Percentiles rank a stretch among this genome's conserved stretches.
phyloP scores from a whole-genome alignment of 225 moss, liverwort and hornwort species.

The Straminergon stramineum region DNA sequence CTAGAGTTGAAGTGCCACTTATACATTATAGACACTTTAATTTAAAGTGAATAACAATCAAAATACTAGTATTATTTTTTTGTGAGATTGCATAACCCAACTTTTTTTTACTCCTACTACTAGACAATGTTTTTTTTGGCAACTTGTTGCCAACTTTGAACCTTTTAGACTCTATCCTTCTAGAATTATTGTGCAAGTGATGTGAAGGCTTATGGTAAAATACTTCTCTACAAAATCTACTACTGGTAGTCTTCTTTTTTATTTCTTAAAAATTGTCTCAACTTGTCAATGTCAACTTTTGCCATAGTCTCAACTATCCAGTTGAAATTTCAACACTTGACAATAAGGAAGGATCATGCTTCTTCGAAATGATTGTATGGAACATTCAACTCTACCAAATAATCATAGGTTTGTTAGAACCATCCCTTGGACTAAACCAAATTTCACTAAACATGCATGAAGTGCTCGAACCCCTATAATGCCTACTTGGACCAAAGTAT shows the following conservation, averaged over 20 bases:
- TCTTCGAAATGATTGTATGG: not conserved
- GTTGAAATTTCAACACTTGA: no score
- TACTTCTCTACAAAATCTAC: accelerated
- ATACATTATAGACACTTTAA: not conserved
- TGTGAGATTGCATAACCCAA: not conserved
- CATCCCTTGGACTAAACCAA: not conserved
- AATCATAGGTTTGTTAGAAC: not conserved
- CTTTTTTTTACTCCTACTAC: not conserved
- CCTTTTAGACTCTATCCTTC: accelerated
- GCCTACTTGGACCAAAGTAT: not conserved
- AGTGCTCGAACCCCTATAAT: not conserved
- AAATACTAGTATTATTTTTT: not conserved
- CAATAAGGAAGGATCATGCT: not conserved
- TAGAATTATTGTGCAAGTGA: not conserved
- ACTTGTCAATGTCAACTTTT: not conserved
- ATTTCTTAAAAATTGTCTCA: not conserved
- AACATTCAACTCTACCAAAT: not conserved
- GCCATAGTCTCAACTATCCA: no score
- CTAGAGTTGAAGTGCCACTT: not conserved
- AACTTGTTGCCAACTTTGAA: accelerated
- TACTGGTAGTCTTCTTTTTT: not conserved
- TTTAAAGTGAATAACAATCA: not conserved
- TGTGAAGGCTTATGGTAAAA: no score
- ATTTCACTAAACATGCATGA: not conserved
- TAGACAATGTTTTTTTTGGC: not conserved